Evolutionary conservation across 805 yeast genomes (phyloP), one percentile per base, ranked within the genome.

Genomic region (Jamesozyma jinghongensis): DNA sequence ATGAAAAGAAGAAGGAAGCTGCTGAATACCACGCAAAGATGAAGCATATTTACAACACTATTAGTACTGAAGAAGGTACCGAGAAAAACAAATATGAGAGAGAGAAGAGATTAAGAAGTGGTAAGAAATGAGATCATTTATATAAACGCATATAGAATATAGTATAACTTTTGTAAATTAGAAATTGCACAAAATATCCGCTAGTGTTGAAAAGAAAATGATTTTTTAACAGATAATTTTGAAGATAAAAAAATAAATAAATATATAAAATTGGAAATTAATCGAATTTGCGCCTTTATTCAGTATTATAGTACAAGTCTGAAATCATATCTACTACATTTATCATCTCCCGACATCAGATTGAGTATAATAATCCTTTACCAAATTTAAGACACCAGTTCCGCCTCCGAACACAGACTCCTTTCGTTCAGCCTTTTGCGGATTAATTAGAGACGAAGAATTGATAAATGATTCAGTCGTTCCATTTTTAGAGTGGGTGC

Each of bases 1-100:
- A 71, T 37, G 87, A 79, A 58, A 84, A 85, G 75, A 83, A 85
- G 63, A 67, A 70, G 41, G 77, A 76, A 53, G 79, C 85, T 54
- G 73, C 74, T 32, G 88, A 75, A 8, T 92, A 92, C 61, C 97
- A 92, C 62, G 72, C 78, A 50, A 88, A 85, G 70, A 85, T 92
- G 86, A 83, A 94, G 34, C 75, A 74, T 50, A 81, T 92, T 58
- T 79, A 82, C 59, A 84, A 88, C 52, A 76, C 88, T 41, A 85
- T 92, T 55, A 84, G 83, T 47, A 87, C 96, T 4, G 87, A 82
- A 53, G 97, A 90, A 69, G 97, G 97, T 56, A 85, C 92, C 4
- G 97, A 86, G 58, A 84, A 85, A 71, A 88, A 92, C 61, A 80
- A 79, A 52, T 90, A 90, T 62, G 96, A 87, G 58, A 74, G 87